These are phyloP conservation scores for Pholiota conissans DNA, from an alignment of 768 basidiomycete genomes.

Conservation along the genomic window DNA sequence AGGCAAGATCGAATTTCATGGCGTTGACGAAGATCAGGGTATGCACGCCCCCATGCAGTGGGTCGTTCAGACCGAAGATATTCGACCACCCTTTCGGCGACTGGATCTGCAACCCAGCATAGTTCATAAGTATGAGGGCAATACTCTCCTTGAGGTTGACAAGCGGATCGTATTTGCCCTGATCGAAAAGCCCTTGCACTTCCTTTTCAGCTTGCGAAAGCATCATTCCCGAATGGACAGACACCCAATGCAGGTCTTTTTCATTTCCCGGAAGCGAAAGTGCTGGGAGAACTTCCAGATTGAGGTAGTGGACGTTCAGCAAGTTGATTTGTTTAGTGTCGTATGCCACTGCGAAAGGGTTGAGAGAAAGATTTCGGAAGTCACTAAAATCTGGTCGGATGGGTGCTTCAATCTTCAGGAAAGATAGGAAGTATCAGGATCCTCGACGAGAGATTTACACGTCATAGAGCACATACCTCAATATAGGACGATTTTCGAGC, in stretches of 20 bases:
- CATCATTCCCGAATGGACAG: constrained; percentile 18
- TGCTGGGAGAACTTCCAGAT: constrained; percentile 16
- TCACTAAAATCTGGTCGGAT: constrained; percentile 18
- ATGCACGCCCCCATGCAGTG: constrained; percentile 20
- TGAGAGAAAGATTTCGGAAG: constrained; percentile 15
- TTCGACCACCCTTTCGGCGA: neutral
- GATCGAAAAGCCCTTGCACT: neutral
- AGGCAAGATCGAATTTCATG: constrained; percentile 46
- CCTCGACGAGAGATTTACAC: constrained; percentile 15
- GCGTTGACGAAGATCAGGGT: constrained; percentile 47
- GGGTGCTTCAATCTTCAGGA: constrained; percentile 30
- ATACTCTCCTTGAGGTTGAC: constrained; percentile 26
- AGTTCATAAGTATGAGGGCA: constrained; percentile 14
- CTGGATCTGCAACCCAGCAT: constrained; percentile 6
- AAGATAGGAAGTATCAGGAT: constrained; percentile 14
- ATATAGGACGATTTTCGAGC: constrained; percentile 58
- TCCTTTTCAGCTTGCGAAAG: constrained; percentile 21
- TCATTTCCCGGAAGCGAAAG: constrained; percentile 9
- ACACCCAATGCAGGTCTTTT: constrained; percentile 22
- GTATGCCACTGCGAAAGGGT: constrained; percentile 29
- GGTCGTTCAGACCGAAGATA: constrained; percentile 24
- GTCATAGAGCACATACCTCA: constrained; percentile 31
- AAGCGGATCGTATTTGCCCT: constrained; percentile 8
- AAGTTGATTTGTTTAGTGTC: constrained; percentile 9
- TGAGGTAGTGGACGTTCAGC: constrained; percentile 32